Conservation (phyloP, 2,329 filamentous ascomycete species). For the Hypoxylon sp. region DNA sequence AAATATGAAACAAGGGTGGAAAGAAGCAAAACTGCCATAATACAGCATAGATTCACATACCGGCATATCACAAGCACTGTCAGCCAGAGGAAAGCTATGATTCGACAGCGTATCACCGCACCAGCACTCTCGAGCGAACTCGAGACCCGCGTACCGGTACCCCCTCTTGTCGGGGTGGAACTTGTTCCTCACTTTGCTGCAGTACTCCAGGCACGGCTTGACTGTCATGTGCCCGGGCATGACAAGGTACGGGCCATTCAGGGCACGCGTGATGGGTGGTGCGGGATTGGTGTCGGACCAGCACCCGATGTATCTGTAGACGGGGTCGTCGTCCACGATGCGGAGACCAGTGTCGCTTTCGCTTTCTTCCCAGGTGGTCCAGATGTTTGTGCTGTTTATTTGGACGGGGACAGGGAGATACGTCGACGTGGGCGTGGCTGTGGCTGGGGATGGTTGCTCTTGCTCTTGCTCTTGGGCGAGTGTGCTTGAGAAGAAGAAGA, state of each 20-base stretch:
- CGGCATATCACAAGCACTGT: conserved; percentile 63
- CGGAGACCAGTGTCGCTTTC: conserved; percentile 7
- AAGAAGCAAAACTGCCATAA: not conserved
- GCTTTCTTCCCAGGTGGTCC: not conserved
- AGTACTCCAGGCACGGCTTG: conserved; percentile 64
- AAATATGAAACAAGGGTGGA: not conserved
- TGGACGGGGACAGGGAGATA: not conserved
- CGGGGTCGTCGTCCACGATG: conserved; percentile 38
- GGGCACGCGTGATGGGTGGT: conserved; percentile 59
- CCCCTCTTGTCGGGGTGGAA: conserved; percentile 52
- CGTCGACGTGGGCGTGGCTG: not conserved
- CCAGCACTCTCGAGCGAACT: conserved; percentile 71
- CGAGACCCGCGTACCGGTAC: conserved; percentile 66
- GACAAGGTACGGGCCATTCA: conserved; percentile 52
- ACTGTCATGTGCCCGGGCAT: conserved; percentile 64
- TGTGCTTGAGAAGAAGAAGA: not conserved
- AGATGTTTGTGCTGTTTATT: not conserved
- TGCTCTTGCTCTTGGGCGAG: conserved; percentile 1
- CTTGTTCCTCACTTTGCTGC: conserved; percentile 47
- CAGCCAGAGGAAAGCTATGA: conserved; percentile 61
- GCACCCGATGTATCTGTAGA: conserved; percentile 68
- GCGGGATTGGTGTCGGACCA: conserved; percentile 67
- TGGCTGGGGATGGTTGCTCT: not conserved
- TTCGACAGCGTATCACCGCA: conserved; percentile 65
- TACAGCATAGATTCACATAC: not conserved